Evolutionary conservation across 2,329 filamentous ascomycete genomes (phyloP).

Genomic region (Neoarthrinium moseri): DNA sequence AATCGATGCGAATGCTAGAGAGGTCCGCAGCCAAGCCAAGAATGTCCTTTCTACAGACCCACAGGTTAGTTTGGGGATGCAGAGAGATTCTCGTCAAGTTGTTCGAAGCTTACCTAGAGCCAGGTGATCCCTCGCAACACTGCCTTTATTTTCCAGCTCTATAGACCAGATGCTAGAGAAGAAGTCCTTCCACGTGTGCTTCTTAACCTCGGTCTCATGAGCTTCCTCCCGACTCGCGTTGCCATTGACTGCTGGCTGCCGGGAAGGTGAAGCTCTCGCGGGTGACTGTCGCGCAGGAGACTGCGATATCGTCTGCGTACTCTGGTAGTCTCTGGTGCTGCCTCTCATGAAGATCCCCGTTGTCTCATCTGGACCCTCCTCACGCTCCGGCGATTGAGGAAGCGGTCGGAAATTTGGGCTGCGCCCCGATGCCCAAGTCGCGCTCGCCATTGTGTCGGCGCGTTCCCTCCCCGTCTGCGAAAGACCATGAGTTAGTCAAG

Average conservation of each 20-base stretch:
- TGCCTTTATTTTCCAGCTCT: slow-evolving; percentile 83
- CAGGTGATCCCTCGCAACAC: slow-evolving; percentile 78
- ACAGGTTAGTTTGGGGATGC: slow-evolving; percentile 14
- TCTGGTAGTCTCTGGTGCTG: slow-evolving; percentile 38
- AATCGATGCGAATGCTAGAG: slow-evolving; percentile 77
- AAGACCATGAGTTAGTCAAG: slow-evolving; percentile 7
- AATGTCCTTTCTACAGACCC: slow-evolving; percentile 79
- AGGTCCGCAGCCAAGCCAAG: slow-evolving; percentile 81
- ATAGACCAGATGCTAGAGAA: slow-evolving; percentile 55
- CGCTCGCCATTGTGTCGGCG: slow-evolving; percentile 35
- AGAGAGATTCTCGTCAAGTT: no score
- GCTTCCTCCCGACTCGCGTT: slow-evolving; percentile 20
- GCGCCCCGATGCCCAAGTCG: slow-evolving; percentile 13
- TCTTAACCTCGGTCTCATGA: slow-evolving; percentile 22
- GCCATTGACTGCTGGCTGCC: slow-evolving; percentile 8
- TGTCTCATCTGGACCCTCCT: slow-evolving; percentile 35
- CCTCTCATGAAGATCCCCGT: slow-evolving; percentile 37
- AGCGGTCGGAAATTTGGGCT: slow-evolving; percentile 17
- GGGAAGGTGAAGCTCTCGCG: slow-evolving; percentile 7
- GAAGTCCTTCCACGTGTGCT: slow-evolving; percentile 52
- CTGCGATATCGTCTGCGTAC: slow-evolving; percentile 27
- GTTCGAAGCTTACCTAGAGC: slow-evolving; percentile 63
- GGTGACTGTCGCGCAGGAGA: slow-evolving; percentile 16
- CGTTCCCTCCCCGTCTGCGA: slow-evolving; percentile 40
- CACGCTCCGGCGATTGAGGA: slow-evolving; percentile 9